Conservation (phyloP, 2,329 filamentous ascomycete genomes). For the Aspergillus udagawae region DNA sequence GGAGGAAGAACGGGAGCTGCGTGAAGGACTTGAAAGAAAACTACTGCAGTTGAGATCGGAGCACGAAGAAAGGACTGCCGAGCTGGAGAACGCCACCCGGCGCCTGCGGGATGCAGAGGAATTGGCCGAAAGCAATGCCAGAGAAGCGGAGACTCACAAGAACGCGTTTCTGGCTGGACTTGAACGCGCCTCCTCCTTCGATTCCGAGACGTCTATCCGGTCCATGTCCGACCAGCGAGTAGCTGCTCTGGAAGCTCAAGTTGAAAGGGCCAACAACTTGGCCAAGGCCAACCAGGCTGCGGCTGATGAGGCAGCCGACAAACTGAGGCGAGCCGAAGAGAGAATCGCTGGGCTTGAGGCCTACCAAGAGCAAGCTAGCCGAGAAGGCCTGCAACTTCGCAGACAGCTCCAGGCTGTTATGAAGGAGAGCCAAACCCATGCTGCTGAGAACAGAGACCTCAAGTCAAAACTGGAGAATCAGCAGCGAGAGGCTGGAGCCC, state of each 20-base stretch:
- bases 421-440: constrained; percentile 77
- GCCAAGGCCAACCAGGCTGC: constrained; percentile 87
- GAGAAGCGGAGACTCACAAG: constrained; percentile 81
- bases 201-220: constrained; percentile 31
- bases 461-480: constrained; percentile 79
- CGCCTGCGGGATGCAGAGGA: constrained; percentile 83
- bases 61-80: constrained; percentile 73
- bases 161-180: constrained; percentile 78
- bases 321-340: constrained; percentile 87
- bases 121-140: constrained; percentile 77
- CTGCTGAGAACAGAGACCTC: constrained; percentile 74
- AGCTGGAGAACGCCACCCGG: constrained; percentile 70
- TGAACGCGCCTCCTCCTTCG: constrained; percentile 60
- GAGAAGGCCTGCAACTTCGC: constrained; percentile 84
- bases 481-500: constrained; percentile 89
- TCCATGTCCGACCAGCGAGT: constrained; percentile 55
- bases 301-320: constrained; percentile 81
- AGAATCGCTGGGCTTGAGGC: constrained; percentile 93
- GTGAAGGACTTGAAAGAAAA: constrained; percentile 72
- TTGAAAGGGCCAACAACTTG: constrained; percentile 71
- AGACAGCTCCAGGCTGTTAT: constrained; percentile 83
- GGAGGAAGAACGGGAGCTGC: constrained; percentile 68
- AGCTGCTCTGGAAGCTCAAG: constrained; percentile 70
- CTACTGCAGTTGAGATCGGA: constrained; percentile 73
- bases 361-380: constrained; percentile 94